A percentile compares a stretch with the other conserved stretches of the same genome.
Conservation (phyloP, 768 basidiomycete species). For the Lactifluus echinatus region DNA sequence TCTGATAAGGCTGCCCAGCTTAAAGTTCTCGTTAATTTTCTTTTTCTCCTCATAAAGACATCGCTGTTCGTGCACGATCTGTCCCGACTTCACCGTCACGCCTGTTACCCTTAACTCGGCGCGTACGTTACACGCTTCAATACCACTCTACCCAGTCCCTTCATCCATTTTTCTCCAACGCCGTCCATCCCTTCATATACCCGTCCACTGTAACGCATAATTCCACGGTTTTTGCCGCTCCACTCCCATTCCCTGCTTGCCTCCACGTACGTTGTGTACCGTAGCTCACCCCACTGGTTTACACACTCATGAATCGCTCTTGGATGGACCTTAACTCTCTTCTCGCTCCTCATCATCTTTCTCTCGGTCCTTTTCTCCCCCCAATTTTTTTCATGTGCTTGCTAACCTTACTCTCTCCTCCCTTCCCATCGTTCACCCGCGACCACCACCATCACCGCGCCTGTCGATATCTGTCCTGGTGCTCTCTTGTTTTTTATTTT, state of each 20-base stretch:
- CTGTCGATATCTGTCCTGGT: constrained; percentile 20
- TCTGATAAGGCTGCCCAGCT: constrained; percentile 38
- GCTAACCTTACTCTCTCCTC: constrained; percentile 15
- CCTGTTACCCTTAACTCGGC: constrained; percentile 11
- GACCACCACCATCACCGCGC: constrained; percentile 6
- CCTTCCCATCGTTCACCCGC: neutral
- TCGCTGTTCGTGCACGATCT: constrained; percentile 15
- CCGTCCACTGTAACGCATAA: constrained; percentile 23
- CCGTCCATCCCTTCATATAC: constrained; percentile 20
- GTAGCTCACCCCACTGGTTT: constrained; percentile 19
- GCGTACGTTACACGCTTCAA: constrained; percentile 14
- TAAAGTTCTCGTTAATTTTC: constrained; percentile 20
- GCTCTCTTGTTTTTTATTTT: constrained; percentile 22
- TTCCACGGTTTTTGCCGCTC: constrained; percentile 16
- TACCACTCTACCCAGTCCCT: neutral
- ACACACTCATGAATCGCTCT: constrained; percentile 20
- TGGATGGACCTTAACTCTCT: constrained; percentile 18
- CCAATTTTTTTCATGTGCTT: constrained; percentile 12
- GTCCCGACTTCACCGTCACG: constrained; percentile 14
- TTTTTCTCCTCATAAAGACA: neutral
- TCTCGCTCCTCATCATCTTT: constrained; percentile 11
- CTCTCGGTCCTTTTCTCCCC: neutral
- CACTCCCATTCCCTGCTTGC: constrained; percentile 13
- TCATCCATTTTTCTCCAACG: neutral
- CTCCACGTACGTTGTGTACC: constrained; percentile 21